phyloP scores from a whole-genome alignment of 805 yeast species.

The Torulaspora microellipsoides region DNA sequence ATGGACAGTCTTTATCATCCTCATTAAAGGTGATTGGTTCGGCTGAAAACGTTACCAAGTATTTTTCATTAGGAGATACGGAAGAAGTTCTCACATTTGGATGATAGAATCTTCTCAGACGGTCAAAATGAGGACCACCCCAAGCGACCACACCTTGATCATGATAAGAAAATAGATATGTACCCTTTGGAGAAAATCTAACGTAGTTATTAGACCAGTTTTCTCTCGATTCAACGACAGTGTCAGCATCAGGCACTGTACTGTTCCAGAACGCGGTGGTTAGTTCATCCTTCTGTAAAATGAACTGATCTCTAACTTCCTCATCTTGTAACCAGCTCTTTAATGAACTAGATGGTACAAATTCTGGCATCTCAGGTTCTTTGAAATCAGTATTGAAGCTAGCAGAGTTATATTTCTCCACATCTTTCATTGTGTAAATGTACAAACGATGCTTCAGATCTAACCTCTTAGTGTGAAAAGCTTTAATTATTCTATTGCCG shows the following conservation, averaged over 20 bases:
- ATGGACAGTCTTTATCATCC: slow-evolving; percentile 67
- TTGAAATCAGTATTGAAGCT: slow-evolving; percentile 55
- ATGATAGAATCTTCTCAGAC: slow-evolving; percentile 75
- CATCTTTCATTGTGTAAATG: slow-evolving; percentile 77
- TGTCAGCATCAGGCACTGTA: slow-evolving; percentile 65
- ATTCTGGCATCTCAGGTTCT: slow-evolving; percentile 71
- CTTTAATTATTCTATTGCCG: slow-evolving; percentile 76
- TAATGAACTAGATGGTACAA: slow-evolving; percentile 73
- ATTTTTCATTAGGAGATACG: slow-evolving; percentile 89
- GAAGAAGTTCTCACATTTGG: slow-evolving; percentile 86
- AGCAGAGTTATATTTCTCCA: slow-evolving; percentile 72
- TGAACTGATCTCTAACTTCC: slow-evolving; percentile 84
- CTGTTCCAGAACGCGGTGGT: slow-evolving; percentile 88
- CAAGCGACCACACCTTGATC: slow-evolving; percentile 93
- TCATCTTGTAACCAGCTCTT: slow-evolving; percentile 89
- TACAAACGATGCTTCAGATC: slow-evolving; percentile 89
- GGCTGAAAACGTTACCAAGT: slow-evolving; percentile 83
- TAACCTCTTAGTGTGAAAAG: slow-evolving; percentile 81
- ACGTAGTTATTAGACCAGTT: slow-evolving; percentile 87
- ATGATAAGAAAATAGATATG: slow-evolving; percentile 80
- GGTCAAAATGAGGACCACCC: slow-evolving; percentile 82
- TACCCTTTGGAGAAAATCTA: slow-evolving; percentile 91
- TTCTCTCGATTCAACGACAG: slow-evolving; percentile 69
- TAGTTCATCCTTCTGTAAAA: slow-evolving; percentile 70
- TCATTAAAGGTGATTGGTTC: slow-evolving; percentile 67